These are phyloP conservation scores for Diaporthe australafricana DNA, from an alignment of 2,329 filamentous ascomycete species.

Conservation along the genomic window DNA sequence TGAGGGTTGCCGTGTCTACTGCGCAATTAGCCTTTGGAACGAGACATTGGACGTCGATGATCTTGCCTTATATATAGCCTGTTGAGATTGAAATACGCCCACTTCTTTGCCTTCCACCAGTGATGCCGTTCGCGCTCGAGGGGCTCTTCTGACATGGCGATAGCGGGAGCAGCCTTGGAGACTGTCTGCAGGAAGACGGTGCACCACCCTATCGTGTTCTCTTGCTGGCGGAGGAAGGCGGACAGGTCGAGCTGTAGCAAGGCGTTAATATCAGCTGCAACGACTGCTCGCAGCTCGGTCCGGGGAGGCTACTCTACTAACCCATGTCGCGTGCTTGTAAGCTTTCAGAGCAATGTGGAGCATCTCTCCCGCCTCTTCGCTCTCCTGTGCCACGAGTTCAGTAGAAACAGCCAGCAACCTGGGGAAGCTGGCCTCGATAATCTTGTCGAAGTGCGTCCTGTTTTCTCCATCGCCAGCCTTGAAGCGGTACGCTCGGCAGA, in stretches of 20 bases:
- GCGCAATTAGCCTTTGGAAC: constrained; percentile 11
- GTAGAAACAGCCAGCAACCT: constrained; percentile 88
- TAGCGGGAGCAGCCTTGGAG: constrained; percentile 83
- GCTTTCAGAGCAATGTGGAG: constrained; percentile 93
- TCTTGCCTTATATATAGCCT: constrained; percentile 88
- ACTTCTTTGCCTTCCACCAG: constrained; percentile 99
- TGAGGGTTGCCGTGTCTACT: constrained; percentile 90
- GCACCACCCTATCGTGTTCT: constrained; percentile 94
- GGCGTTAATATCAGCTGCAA: constrained; percentile 27
- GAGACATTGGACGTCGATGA: background rate
- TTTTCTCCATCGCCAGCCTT: constrained; percentile 82
- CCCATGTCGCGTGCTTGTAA: constrained; percentile 98
- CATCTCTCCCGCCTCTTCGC: constrained; percentile 96
- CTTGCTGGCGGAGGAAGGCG: constrained; percentile 79
- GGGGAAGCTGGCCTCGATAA: constrained; percentile 91
- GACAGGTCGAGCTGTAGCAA: constrained; percentile 84
- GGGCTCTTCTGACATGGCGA: constrained; percentile 80
- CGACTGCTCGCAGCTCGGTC: background rate
- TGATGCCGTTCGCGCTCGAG: constrained; percentile 93
- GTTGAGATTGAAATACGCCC: constrained; percentile 98
- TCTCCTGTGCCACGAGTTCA: constrained; percentile 89
- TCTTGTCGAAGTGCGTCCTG: constrained; percentile 90
- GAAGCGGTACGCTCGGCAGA: constrained; percentile 96
- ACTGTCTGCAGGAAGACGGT: constrained; percentile 93
- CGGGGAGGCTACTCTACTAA: constrained; percentile 58